Conservation (phyloP, 176 grass and related monocot genomes). For the Triticum timopheevii region DNA sequence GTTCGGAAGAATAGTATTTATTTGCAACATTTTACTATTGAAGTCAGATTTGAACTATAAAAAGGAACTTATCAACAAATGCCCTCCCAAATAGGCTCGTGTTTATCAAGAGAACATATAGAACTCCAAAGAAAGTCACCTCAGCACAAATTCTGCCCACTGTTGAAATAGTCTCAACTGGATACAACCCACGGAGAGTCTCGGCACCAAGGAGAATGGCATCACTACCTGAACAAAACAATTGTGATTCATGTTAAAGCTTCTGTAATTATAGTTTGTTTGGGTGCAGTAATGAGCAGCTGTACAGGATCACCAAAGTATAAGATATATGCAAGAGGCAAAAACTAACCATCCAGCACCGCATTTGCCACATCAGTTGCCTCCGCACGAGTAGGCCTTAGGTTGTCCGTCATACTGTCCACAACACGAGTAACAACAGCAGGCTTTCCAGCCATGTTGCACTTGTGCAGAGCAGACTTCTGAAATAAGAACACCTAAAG, state of each 20-base stretch:
- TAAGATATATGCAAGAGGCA: neutral
- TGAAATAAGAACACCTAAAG: conserved; percentile 93
- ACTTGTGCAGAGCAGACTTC: conserved; percentile 96
- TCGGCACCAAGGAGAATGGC: conserved; percentile 99
- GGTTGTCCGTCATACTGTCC: conserved; percentile 99
- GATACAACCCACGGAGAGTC: conserved; percentile 94
- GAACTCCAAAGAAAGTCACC: conserved; percentile 36
- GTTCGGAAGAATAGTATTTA: neutral
- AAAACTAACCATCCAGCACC: conserved; percentile 79
- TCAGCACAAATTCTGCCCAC: conserved; percentile 97
- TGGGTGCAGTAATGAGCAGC: neutral
- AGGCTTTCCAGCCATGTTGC: conserved; percentile 98
- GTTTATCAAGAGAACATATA: conserved; percentile 19
- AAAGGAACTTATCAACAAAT: neutral
- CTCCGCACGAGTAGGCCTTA: conserved; percentile 94
- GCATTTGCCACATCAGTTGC: conserved; percentile 99
- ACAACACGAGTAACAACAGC: conserved; percentile 97
- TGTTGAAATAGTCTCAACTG: conserved; percentile 92
- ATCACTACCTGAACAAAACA: conserved; percentile 70
- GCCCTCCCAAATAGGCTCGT: neutral
- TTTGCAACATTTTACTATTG: neutral
- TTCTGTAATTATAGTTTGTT: neutral
- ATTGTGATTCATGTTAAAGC: conserved; percentile 26
- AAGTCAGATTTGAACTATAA: neutral
- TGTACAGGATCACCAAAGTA: neutral